phyloP scores from a whole-genome alignment of 2,329 filamentous ascomycete genomes.

The Rhytidhysteron rufulum region DNA sequence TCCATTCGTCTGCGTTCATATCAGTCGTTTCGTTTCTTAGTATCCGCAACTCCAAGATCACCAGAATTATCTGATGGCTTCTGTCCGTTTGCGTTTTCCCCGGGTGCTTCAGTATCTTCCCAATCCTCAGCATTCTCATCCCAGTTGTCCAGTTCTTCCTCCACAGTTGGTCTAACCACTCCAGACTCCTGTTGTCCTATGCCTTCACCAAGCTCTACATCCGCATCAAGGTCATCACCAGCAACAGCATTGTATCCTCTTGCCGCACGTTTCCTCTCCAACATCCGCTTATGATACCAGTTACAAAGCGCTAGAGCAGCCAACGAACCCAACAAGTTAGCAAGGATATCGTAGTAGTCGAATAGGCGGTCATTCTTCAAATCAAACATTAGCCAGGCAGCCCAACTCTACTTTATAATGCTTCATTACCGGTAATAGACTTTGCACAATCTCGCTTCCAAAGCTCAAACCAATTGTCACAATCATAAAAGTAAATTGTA shows the following conservation, averaged over 20 bases:
- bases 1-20: conserved; percentile 4
- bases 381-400: not conserved
- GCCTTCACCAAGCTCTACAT: conserved; percentile 73
- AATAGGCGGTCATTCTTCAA: conserved; percentile 50
- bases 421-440: conserved; percentile 56
- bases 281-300: conserved; percentile 94
- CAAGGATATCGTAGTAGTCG: conserved; percentile 81
- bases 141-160: conserved; percentile 89
- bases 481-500: conserved; percentile 77
- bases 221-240: conserved; percentile 50
- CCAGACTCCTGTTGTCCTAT: conserved; percentile 60
- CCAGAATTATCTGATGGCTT: conserved; percentile 12
- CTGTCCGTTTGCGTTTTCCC: conserved; percentile 22
- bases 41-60: conserved; percentile 24
- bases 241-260: conserved; percentile 70
- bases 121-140: conserved; percentile 77
- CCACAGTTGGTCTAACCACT: conserved; percentile 54
- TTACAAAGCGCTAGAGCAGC: conserved; percentile 69
- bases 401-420: not conserved
- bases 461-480: conserved; percentile 71
- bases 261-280: conserved; percentile 75
- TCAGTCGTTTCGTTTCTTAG: conserved; percentile 43
- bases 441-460: conserved; percentile 73
- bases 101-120: conserved; percentile 53
- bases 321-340: conserved; percentile 78